Conservation (phyloP, 345 rosid species). For the Heritiera fomes region DNA sequence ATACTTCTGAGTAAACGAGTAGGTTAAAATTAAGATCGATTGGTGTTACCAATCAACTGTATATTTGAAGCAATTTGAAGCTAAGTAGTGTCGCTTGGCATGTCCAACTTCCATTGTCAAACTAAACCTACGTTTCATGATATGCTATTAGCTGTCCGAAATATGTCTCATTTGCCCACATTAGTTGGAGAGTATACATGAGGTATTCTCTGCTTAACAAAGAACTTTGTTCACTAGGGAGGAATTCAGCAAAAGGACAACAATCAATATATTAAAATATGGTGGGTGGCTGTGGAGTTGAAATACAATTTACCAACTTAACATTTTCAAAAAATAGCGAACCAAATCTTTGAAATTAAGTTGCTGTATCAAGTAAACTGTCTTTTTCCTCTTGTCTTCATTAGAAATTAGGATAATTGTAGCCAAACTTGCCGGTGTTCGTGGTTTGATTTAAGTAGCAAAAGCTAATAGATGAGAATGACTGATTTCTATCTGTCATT, state of each 20-base stretch:
- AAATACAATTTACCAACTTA: neutral
- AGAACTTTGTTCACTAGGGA: neutral
- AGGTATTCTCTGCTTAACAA: neutral
- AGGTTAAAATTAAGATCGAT: neutral
- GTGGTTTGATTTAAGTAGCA: neutral
- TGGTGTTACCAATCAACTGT: neutral
- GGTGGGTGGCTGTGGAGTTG: neutral
- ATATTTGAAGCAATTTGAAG: neutral
- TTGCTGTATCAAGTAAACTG: neutral
- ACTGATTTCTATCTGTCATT: too few relatives aligned
- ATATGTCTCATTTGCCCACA: neutral
- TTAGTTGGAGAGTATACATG: neutral
- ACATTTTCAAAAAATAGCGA: too few relatives aligned
- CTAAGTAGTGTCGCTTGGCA: neutral
- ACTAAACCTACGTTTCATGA: neutral
- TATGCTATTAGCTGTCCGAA: conserved; percentile 15
- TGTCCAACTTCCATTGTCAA: neutral
- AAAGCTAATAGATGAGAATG: too few relatives aligned
- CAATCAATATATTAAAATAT: neutral
- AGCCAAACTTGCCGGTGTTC: neutral
- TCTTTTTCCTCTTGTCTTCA: neutral
- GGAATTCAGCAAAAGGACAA: neutral
- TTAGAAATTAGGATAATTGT: neutral
- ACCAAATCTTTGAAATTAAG: conserved; percentile 5
- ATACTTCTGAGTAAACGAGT: neutral